Percentiles rank a stretch among this genome's conserved stretches.
Evolutionary conservation across 2,329 filamentous ascomycete genomes (phyloP).

Genomic region (Phialemoniopsis sp.): DNA sequence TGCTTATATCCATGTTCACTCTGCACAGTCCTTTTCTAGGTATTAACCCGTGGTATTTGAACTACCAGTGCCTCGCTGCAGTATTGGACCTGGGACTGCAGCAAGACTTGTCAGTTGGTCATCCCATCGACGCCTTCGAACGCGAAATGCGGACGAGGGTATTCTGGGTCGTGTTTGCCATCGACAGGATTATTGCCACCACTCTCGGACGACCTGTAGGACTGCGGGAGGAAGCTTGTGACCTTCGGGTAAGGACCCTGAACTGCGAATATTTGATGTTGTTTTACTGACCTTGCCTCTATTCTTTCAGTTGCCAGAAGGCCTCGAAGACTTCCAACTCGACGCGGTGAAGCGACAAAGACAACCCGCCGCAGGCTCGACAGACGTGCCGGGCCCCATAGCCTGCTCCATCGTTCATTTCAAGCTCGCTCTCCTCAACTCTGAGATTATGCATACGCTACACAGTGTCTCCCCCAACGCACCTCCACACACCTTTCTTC

Average conservation of each 20-base stretch:
- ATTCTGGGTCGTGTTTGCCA: slow-evolving; percentile 49
- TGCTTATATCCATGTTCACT: too few relatives aligned
- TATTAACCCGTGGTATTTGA: slow-evolving; percentile 51
- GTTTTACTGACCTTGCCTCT: too few relatives aligned
- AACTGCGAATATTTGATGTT: slow-evolving; percentile 6
- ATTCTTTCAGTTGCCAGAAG: too few relatives aligned
- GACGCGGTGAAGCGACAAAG: too few relatives aligned
- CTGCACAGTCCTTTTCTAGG: too few relatives aligned
- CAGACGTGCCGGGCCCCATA: too few relatives aligned
- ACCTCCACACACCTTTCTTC: slow-evolving; percentile 43
- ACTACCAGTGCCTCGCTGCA: slow-evolving; percentile 53
- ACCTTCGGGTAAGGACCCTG: slow-evolving; percentile 35
- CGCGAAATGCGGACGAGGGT: slow-evolving; percentile 49
- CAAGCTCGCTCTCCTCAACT: slow-evolving; percentile 42
- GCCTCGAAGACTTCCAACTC: too few relatives aligned
- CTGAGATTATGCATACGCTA: slow-evolving; percentile 53
- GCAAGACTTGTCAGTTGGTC: too few relatives aligned
- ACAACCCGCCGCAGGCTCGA: too few relatives aligned
- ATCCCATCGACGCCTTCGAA: slow-evolving; percentile 47
- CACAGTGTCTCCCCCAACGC: slow-evolving; percentile 44
- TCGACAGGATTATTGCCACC: slow-evolving; percentile 47
- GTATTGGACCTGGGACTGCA: too few relatives aligned
- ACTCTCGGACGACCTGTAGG: slow-evolving; percentile 54
- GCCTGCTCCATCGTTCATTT: slow-evolving; percentile 39
- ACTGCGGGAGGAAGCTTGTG: slow-evolving; percentile 49